phyloP scores from a whole-genome alignment of 1,284 basidiomycete species.

The Schizopora paradoxa region DNA sequence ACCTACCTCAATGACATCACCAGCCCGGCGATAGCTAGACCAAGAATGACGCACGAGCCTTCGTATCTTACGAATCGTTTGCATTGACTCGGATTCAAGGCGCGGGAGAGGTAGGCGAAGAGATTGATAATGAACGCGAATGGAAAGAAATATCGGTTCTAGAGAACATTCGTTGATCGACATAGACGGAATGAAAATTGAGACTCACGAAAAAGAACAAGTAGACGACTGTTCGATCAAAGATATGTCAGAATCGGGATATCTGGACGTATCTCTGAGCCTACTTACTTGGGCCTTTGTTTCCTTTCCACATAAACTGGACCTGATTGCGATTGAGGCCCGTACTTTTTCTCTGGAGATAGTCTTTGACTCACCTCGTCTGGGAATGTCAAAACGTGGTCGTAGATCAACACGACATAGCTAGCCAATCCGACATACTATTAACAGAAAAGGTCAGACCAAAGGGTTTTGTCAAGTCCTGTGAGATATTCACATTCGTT shows the following conservation, averaged over 20 bases:
- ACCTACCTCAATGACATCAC: slow-evolving; percentile 15
- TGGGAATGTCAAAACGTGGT: slow-evolving; percentile 2
- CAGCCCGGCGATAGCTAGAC: slow-evolving; percentile 8
- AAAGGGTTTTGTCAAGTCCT: too few species aligned
- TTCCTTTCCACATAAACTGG: slow-evolving; percentile 4
- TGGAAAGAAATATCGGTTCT: slow-evolving; percentile 17
- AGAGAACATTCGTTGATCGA: neutral
- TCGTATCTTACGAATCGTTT: slow-evolving; percentile 12
- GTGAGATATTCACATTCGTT: too few species aligned
- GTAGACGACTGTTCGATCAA: slow-evolving; percentile 9
- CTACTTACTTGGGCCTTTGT: slow-evolving; percentile 9
- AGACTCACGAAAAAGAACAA: slow-evolving; percentile 14
- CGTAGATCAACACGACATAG: neutral
- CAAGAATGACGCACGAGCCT: slow-evolving; percentile 10
- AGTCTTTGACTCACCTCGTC: neutral
- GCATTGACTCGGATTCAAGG: slow-evolving; percentile 4
- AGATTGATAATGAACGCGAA: slow-evolving; percentile 15
- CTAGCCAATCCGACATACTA: slow-evolving; percentile 3
- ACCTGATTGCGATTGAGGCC: too few species aligned
- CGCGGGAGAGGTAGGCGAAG: slow-evolving; percentile 11
- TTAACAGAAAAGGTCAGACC: too few species aligned
- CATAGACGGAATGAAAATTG: neutral
- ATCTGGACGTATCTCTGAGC: neutral
- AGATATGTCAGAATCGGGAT: neutral
- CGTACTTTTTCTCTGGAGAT: too few species aligned